Percentiles rank a stretch among this genome's conserved stretches.
Evolutionary conservation across 495 filamentous ascomycete genomes (phyloP).

Genomic region (Hypomontagnella submonticulosa): DNA sequence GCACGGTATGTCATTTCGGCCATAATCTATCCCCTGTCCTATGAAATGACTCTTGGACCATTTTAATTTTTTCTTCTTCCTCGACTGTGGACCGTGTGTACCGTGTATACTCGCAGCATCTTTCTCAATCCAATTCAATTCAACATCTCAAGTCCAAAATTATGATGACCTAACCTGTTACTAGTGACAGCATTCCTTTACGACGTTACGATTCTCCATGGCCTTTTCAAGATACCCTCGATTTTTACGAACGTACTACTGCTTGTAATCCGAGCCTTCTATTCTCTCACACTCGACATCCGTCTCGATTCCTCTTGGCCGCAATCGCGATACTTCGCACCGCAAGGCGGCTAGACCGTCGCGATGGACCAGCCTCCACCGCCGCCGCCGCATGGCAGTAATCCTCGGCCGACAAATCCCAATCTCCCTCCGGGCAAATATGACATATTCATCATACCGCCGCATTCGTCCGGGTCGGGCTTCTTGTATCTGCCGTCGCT

Average conservation of each 20-base stretch:
- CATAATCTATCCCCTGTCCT: constrained; percentile 24
- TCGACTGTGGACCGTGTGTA: background rate
- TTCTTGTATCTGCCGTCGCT: constrained; percentile 95
- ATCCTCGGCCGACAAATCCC: constrained; percentile 59
- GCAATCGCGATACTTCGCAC: constrained; percentile 13
- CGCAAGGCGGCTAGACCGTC: constrained; percentile 31
- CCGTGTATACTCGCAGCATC: too few relatives aligned
- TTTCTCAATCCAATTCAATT: background rate
- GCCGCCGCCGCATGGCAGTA: constrained; percentile 71
- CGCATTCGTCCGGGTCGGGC: constrained; percentile 88
- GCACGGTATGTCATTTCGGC: constrained; percentile 33
- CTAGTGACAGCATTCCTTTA: constrained; percentile 27
- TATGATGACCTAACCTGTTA: background rate
- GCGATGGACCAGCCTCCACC: constrained; percentile 40
- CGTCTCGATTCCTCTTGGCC: constrained; percentile 26
- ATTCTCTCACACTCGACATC: constrained; percentile 28
- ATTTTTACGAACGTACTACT: constrained; percentile 22
- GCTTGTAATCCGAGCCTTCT: constrained; percentile 41
- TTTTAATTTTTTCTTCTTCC: constrained; percentile 1
- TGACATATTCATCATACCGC: constrained; percentile 97
- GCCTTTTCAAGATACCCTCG: constrained; percentile 51
- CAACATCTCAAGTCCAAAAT: too few relatives aligned
- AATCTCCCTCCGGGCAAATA: constrained; percentile 82
- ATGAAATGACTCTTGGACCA: constrained; percentile 24
- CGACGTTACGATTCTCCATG: constrained; percentile 52